Evolutionary conservation across 257 asterid species (phyloP), one percentile per base, ranked within the genome.

Genomic region (Gentiana dahurica): DNA sequence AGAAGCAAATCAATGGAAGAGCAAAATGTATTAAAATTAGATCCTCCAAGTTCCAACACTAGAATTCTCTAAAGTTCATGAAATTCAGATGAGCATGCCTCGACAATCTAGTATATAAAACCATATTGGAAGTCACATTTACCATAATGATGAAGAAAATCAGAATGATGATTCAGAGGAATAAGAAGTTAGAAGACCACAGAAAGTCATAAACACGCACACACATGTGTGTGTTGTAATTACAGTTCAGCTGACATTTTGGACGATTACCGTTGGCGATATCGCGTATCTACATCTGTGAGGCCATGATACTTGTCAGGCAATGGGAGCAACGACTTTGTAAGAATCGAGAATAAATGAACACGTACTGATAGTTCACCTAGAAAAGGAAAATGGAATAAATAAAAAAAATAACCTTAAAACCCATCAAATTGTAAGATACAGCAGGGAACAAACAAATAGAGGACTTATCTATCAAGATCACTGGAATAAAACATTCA

Each of bases 231-330:
- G 41, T 15, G 34, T 13, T 39, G 49, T 55, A 33, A 44, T 57
- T 41, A 41, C 9, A 7, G 6, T 41, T 41, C 9, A 41, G 9
- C 46, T 5, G 46, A 41, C 46, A 41, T 41, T 41, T 24, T 41
- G 58, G 61, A 54, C 58, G 65, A 43, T n/a, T 49, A 91, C 98
- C 98, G 77, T 65, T 92, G 97, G 63, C 98, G 95, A 60, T 92
- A 92, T 34, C 98, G 87, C 69, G 88, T 88, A 66, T 83, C 98
- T 69, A 92, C 68, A 77, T 92, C 98, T 50, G 97, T 81, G 64
- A 92, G 75, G 73, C 98, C 98, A 80, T 92, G 98, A 75, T 75
- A 92, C 63, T 92, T 92, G 79, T 92, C 97, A 11, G 97, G 98
- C 73, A 92, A 62, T 51, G 98, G 98, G 71, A 92, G 98, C 68